phyloP scores from a whole-genome alignment of 179 eudicot genomes.

The Beta macrorhiza region DNA sequence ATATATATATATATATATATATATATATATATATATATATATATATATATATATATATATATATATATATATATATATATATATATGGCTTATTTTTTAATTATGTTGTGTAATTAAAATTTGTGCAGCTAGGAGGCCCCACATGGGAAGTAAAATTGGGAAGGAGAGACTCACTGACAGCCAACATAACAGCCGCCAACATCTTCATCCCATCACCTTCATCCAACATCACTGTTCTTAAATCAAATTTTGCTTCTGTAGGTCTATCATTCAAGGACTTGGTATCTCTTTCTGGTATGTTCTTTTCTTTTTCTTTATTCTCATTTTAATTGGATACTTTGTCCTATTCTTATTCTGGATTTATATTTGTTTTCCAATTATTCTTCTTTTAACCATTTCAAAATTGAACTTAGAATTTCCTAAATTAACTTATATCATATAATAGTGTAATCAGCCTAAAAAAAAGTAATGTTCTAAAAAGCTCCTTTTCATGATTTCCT shows the following conservation, averaged over 20 bases:
- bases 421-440: background rate
- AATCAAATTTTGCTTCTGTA: constrained; percentile 36
- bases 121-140: constrained; percentile 43
- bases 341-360: constrained; percentile 1
- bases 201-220: constrained; percentile 33
- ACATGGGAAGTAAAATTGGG: constrained; percentile 41
- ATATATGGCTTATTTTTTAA: background rate
- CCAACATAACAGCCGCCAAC: constrained; percentile 37
- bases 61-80: too few relatives aligned
- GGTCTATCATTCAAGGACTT: constrained; percentile 36
- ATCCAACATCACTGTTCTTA: constrained; percentile 31
- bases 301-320: background rate
- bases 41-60: too few relatives aligned
- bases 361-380: background rate
- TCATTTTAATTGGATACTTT: background rate
- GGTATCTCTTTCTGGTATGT: constrained; percentile 41
- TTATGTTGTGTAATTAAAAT: background rate
- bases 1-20: too few relatives aligned
- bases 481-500: background rate
- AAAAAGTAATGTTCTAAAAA: background rate
- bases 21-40: too few relatives aligned
- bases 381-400: background rate
- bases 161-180: constrained; percentile 41
- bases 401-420: background rate
- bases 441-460: background rate